Conservation (phyloP, 2,329 filamentous ascomycete genomes). For the Ascochyta pisi region DNA sequence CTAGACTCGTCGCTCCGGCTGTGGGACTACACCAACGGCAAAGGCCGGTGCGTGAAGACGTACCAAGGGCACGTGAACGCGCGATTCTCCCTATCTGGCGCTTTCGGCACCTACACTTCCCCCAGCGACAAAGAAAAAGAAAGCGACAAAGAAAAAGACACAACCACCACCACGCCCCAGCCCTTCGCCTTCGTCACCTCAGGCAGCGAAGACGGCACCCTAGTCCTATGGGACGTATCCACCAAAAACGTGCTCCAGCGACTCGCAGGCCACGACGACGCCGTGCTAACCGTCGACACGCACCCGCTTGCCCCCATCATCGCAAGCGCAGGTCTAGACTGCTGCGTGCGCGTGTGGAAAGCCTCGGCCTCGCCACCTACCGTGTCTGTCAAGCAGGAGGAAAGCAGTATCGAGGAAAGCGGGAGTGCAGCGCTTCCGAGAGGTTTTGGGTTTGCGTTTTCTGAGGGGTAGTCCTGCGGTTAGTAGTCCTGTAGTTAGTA, state of each 20-base stretch:
- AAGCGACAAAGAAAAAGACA: no score
- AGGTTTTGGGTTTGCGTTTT: no score
- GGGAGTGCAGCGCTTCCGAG: no score
- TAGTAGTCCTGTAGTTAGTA: no score
- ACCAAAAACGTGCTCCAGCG: conserved; percentile 82
- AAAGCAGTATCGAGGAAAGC: no score
- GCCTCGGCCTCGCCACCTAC: not conserved
- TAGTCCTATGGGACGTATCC: conserved; percentile 89
- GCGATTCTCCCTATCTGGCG: conserved; percentile 82
- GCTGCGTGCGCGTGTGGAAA: conserved; percentile 66
- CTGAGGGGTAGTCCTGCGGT: no score
- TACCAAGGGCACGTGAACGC: conserved; percentile 92
- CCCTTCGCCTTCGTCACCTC: conserved; percentile 72
- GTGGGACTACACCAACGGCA: conserved; percentile 93
- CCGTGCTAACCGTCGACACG: conserved; percentile 67
- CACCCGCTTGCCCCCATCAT: conserved; percentile 61
- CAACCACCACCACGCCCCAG: conserved; percentile 18
- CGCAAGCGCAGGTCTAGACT: conserved; percentile 69
- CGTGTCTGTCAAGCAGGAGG: no score
- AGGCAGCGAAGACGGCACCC: conserved; percentile 85
- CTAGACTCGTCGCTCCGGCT: conserved; percentile 88
- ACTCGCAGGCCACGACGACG: conserved; percentile 62
- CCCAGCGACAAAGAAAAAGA: conserved; percentile 28
- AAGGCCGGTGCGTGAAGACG: conserved; percentile 91
- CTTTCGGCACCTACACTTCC: conserved; percentile 71